phyloP scores from a whole-genome alignment of 305 asterid species.

The Fraxinus latifolia region DNA sequence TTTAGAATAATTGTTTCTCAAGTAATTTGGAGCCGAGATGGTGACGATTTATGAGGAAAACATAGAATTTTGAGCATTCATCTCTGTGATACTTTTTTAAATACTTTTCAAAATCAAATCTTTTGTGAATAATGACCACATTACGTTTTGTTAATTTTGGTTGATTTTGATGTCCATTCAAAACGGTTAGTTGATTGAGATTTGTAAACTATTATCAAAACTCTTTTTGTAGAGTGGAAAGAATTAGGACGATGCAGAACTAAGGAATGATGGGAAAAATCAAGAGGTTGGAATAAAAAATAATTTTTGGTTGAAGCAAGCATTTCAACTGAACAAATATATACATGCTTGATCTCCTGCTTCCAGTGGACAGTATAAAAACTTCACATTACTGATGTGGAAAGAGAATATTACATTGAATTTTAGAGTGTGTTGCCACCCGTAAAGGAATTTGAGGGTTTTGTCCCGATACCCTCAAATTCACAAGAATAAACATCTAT shows the following conservation, averaged over 20 bases:
- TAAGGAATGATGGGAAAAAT: background rate
- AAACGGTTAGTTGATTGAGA: background rate
- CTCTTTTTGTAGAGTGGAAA: background rate
- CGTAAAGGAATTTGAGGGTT: too few relatives aligned
- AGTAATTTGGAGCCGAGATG: background rate
- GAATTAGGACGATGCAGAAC: background rate
- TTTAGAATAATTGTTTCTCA: background rate
- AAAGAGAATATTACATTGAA: too few relatives aligned
- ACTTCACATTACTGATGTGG: background rate
- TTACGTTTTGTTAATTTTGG: background rate
- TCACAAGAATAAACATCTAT: background rate
- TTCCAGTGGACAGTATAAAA: background rate
- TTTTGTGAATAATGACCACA: background rate
- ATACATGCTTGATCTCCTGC: background rate
- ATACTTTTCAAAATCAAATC: background rate
- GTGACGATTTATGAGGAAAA: background rate
- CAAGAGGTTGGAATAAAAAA: too few relatives aligned
- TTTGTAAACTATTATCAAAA: background rate
- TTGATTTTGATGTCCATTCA: background rate
- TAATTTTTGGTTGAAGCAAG: background rate
- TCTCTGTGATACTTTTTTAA: too few relatives aligned
- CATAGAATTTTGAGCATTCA: background rate
- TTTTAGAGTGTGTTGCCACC: background rate
- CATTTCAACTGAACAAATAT: background rate
- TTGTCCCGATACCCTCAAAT: background rate